These are phyloP conservation scores for Mycena galopus DNA, from an alignment of 768 basidiomycete species.

Conservation along the genomic window DNA sequence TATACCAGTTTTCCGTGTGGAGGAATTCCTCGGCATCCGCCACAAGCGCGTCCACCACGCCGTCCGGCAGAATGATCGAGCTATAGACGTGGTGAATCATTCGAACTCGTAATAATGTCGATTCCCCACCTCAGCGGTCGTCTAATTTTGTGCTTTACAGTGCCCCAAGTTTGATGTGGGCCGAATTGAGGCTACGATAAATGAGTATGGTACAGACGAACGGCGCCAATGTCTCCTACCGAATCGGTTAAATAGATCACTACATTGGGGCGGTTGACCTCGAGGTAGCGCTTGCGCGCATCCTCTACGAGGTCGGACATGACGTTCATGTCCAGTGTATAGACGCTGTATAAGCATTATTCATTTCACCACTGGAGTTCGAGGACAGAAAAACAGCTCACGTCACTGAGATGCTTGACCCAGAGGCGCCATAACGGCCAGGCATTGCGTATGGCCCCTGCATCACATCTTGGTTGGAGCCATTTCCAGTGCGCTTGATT, in stretches of 20 bases:
- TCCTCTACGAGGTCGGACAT: constrained; percentile 58
- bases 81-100: background rate
- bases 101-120: background rate
- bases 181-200: constrained; percentile 36
- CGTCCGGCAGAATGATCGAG: constrained; percentile 48
- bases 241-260: constrained; percentile 53
- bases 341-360: constrained; percentile 49
- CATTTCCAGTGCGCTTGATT: constrained; percentile 42
- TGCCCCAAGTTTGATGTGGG: constrained; percentile 32
- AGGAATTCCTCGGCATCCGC: constrained; percentile 51
- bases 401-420: constrained; percentile 47
- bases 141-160: constrained; percentile 40
- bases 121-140: constrained; percentile 43
- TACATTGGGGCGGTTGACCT: constrained; percentile 56
- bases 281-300: constrained; percentile 55
- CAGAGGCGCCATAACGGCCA: background rate
- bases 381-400: constrained; percentile 24
- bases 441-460: constrained; percentile 19
- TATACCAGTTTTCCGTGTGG: constrained; percentile 50
- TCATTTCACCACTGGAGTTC: background rate
- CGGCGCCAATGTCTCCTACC: constrained; percentile 38
- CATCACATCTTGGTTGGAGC: background rate
- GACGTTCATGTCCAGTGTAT: constrained; percentile 57
- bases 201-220: background rate
- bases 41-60: constrained; percentile 45